Evolutionary conservation across 257 asterid genomes (phyloP).

Genomic region (Vinca minor): DNA sequence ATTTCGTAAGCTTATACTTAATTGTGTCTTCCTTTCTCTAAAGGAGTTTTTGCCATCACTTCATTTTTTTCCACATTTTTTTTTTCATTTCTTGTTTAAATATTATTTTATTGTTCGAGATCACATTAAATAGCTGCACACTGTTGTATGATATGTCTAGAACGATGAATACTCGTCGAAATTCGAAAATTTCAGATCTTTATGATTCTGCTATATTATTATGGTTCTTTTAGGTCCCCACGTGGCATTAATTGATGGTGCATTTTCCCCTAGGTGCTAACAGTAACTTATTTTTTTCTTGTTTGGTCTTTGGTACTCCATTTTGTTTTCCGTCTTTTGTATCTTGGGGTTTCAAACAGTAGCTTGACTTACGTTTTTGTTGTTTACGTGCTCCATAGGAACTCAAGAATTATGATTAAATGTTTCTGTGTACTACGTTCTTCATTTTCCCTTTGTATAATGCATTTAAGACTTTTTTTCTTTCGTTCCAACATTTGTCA

Average conservation of each 20-base stretch:
- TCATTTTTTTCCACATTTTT: not conserved
- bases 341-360: not conserved
- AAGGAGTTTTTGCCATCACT: not conserved
- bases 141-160: not conserved
- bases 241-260: not conserved
- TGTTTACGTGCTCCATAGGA: not conserved
- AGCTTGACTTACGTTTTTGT: not conserved
- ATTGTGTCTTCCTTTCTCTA: not conserved
- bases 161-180: not conserved
- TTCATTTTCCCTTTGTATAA: not conserved
- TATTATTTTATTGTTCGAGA: not conserved
- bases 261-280: not conserved
- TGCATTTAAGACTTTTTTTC: not conserved
- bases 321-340: not conserved
- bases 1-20: not conserved
- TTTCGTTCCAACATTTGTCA: conserved; percentile 1
- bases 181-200: not conserved
- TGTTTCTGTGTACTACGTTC: not conserved
- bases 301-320: not conserved
- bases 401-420: not conserved
- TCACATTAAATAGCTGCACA: not conserved
- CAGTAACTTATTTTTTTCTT: not conserved
- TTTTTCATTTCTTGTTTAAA: not conserved
- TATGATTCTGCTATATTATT: not conserved
- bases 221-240: not conserved